Conservation (phyloP, 129 eudicot genomes). For the Tagetes erecta region DNA sequence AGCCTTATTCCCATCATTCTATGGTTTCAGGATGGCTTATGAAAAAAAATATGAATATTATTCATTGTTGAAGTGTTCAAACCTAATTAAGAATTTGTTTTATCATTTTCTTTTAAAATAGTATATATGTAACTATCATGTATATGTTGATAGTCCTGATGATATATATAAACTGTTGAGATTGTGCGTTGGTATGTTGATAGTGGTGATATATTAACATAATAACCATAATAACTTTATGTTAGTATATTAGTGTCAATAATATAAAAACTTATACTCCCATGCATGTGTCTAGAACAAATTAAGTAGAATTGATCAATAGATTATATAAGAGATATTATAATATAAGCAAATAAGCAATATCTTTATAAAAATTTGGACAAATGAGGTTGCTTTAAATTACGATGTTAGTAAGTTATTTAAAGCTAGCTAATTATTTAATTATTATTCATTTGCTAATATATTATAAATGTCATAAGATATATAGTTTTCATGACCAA, state of each 20-base stretch:
- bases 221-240: neutral
- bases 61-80: slow-evolving; percentile 27
- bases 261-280: neutral
- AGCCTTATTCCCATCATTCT: too few relatives aligned
- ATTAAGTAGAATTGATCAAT: neutral
- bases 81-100: slow-evolving; percentile 29
- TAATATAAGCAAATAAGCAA: neutral
- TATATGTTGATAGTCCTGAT: neutral
- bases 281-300: neutral
- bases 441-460: neutral
- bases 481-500: neutral
- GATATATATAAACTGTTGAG: neutral
- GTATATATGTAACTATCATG: neutral
- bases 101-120: neutral
- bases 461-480: neutral
- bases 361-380: neutral
- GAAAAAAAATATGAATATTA: slow-evolving; percentile 11
- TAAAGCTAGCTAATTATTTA: neutral
- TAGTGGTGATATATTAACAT: too few relatives aligned
- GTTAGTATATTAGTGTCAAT: neutral
- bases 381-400: neutral
- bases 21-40: too few relatives aligned
- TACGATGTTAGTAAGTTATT: neutral
- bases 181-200: neutral
- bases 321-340: neutral